These are phyloP conservation scores for Termitomyces sp. DNA, from an alignment of 768 basidiomycete genomes.

Conservation along the genomic window DNA sequence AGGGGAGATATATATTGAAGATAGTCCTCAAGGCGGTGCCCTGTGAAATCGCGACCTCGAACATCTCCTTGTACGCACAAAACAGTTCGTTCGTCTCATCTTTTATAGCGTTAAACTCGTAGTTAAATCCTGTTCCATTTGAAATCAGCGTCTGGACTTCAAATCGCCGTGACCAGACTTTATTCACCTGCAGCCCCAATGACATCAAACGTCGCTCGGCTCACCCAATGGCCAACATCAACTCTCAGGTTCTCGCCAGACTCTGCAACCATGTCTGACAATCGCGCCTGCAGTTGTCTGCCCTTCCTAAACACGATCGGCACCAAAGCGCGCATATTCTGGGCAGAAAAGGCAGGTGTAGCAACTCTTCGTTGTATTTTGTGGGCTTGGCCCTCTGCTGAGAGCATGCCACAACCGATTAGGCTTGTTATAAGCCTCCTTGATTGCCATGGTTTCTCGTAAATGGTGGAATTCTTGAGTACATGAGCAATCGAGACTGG, in stretches of 20 bases:
- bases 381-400: slow-evolving; percentile 76
- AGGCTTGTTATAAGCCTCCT: slow-evolving; percentile 68
- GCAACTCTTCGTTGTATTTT: slow-evolving; percentile 75
- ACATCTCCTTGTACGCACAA: slow-evolving; percentile 81
- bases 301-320: slow-evolving; percentile 73
- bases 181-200: slow-evolving; percentile 77
- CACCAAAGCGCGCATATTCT: slow-evolving; percentile 66
- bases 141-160: not conserved
- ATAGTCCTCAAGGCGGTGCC: slow-evolving; percentile 37
- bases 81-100: slow-evolving; percentile 77
- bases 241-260: slow-evolving; percentile 33
- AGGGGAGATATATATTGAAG: slow-evolving; percentile 57
- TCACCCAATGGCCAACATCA: slow-evolving; percentile 79
- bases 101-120: slow-evolving; percentile 79
- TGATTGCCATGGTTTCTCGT: slow-evolving; percentile 83
- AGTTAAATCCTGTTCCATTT: slow-evolving; percentile 63
- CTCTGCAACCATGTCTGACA: slow-evolving; percentile 41
- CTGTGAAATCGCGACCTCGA: slow-evolving; percentile 68
- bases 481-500: slow-evolving; percentile 71
- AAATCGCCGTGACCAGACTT: slow-evolving; percentile 5
- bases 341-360: slow-evolving; percentile 73
- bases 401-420: slow-evolving; percentile 80
- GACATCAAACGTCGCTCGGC: slow-evolving; percentile 83
- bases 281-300: slow-evolving; percentile 52
- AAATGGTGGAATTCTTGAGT: slow-evolving; percentile 63